phyloP scores from a whole-genome alignment of 208 protist genomes.

The Vickermania spadyakhi region DNA sequence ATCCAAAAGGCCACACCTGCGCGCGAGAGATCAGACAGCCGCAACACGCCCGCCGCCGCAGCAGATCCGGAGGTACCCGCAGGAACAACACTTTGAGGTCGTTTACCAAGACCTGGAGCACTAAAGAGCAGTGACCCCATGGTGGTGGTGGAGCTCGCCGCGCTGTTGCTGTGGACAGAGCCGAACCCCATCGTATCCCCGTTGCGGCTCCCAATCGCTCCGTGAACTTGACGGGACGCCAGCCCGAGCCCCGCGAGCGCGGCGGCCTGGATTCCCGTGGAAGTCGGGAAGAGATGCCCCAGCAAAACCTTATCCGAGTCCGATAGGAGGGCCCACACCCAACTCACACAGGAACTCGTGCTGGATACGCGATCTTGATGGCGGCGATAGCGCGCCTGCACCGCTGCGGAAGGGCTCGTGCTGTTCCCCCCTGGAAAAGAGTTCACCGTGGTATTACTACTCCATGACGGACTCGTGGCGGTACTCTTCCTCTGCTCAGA shows the following conservation, averaged over 20 bases:
- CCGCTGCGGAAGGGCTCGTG: background rate
- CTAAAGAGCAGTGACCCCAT: background rate
- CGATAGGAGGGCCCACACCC: conserved; percentile 55
- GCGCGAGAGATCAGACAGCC: conserved; percentile 44
- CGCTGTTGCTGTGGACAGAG: no score
- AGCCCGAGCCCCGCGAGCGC: conserved; percentile 2
- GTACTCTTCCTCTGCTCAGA: no score
- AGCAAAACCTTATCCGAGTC: conserved; percentile 44
- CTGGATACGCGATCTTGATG: background rate
- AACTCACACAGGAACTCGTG: conserved; percentile 25
- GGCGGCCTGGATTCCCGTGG: background rate
- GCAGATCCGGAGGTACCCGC: background rate
- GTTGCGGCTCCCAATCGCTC: background rate
- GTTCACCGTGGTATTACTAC: background rate
- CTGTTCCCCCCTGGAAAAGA: conserved; percentile 6
- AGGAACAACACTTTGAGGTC: no score
- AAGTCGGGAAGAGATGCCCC: conserved; percentile 21
- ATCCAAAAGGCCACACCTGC: conserved; percentile 67
- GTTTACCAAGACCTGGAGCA: background rate
- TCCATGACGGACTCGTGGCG: no score
- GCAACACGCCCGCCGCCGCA: background rate
- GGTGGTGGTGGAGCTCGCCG: background rate
- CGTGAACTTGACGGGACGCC: conserved; percentile 5
- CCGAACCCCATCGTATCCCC: no score
- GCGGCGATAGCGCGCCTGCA: background rate